Base-by-base conservation (phyloP, 331 rosid species). In the Pyrus hybrid region DNA sequence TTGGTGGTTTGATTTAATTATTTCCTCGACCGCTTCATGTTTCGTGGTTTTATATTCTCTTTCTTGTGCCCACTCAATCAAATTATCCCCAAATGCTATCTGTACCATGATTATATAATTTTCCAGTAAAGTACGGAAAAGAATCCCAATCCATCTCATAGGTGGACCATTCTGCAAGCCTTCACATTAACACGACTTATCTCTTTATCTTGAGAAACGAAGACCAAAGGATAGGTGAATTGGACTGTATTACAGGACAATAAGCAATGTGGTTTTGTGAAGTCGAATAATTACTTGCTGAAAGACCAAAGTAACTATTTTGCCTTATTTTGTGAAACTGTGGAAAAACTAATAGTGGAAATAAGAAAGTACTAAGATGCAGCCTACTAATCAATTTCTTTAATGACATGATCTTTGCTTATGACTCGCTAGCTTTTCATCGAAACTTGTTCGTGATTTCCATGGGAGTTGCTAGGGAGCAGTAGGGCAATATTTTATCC, bases 1-100 rank as follows among this genome's bases (percentile, higher is more conserved):
- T 92, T 69, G 87, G 96, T 91, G 81, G 67, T 83, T 33, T 7
- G 23, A 56, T 2, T 43, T 25, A 32, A 13, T 35, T 12, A 13
- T 68, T 28, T 58, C 47, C 10, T 23, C 9, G 32, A 16, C 14
- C 4, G 23, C 33, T 26, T 26, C 67, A 62, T 62, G 35, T 6
- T 18, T 17, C 11, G 5, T 35, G 6, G 28, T 66, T 32, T 33
- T 35, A 66, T 33, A 11, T 35, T 33, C 4, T 32, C 37, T 66
- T 33, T n/a, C 18, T n/a, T 35, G 18, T 11, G 41, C 13, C 23
- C 43, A 20, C 17, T 66, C 3, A 7, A 33, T 66, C 51, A 20
- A 64, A 64, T 66, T 20, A 37, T 20, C 35, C 17, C 13, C 18
- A 33, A 32, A 12, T 33, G 28, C 51, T 35, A 4, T 66, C 2